Evolutionary conservation across 768 basidiomycete species (phyloP).

Genomic region (Amanita pallidorosea): DNA sequence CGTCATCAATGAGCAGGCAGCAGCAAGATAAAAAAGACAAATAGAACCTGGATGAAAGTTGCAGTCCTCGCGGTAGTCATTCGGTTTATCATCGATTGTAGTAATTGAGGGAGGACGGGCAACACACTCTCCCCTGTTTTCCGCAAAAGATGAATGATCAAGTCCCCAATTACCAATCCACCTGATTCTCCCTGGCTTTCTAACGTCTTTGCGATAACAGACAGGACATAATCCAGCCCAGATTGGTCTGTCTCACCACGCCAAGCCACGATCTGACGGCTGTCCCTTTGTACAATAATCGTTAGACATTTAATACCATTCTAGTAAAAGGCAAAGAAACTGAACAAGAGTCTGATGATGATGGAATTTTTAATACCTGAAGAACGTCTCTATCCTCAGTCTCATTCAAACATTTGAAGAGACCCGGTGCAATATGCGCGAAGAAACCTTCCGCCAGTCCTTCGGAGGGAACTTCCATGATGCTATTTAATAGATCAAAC

Average conservation of each 20-base stretch:
- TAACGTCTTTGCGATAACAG: conserved; percentile 68
- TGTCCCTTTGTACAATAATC: conserved; percentile 78
- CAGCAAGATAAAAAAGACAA: neutral
- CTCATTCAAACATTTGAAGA: conserved; percentile 58
- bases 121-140: conserved; percentile 72
- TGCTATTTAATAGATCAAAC: conserved; percentile 67
- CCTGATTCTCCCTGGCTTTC: conserved; percentile 81
- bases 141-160: conserved; percentile 87
- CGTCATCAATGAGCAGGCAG: neutral
- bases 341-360: conserved; percentile 3
- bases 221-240: conserved; percentile 68
- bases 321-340: conserved; percentile 24
- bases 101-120: conserved; percentile 78
- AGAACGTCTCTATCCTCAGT: conserved; percentile 84
- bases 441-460: conserved; percentile 80
- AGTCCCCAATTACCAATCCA: conserved; percentile 87
- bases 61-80: conserved; percentile 84
- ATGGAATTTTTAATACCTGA: conserved; percentile 35
- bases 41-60: conserved; percentile 74
- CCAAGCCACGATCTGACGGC: conserved; percentile 73
- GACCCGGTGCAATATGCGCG: conserved; percentile 53
- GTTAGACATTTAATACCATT: conserved; percentile 80
- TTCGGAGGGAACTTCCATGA: conserved; percentile 56
- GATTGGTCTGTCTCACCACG: conserved; percentile 50
- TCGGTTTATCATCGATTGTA: conserved; percentile 73